Conservation (phyloP, 129 eudicot genomes). For the Pulicaria dysenterica region DNA sequence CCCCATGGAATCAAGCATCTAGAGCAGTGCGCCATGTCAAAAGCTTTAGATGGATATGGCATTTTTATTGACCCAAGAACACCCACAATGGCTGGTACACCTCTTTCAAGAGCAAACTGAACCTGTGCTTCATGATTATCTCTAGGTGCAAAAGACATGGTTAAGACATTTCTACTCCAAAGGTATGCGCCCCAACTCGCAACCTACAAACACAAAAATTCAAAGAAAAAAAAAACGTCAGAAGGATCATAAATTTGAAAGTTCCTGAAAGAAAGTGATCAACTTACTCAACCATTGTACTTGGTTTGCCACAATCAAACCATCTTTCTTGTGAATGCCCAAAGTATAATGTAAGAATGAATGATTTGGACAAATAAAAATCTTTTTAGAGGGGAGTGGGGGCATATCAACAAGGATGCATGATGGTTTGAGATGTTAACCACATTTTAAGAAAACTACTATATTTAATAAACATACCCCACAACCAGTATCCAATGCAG, state of each 20-base stretch:
- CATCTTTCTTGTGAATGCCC: background rate
- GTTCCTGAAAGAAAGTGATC: constrained; percentile 1
- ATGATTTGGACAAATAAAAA: background rate
- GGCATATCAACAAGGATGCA: too few species aligned
- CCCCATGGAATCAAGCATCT: constrained; percentile 98
- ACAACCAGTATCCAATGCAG: constrained; percentile 97
- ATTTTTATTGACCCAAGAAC: constrained; percentile 89
- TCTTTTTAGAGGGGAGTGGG: too few species aligned
- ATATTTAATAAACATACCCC: constrained; percentile 68
- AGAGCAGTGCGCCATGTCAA: constrained; percentile 99
- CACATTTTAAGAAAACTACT: constrained; percentile 12
- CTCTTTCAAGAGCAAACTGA: constrained; percentile 96
- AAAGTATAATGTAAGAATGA: background rate
- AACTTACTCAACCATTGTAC: background rate
- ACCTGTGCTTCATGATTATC: constrained; percentile 98
- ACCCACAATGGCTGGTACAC: constrained; percentile 97
- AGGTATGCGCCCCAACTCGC: constrained; percentile 99
- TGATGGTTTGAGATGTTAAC: background rate
- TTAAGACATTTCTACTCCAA: constrained; percentile 85
- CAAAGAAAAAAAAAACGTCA: background rate
- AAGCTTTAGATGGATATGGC: constrained; percentile 88
- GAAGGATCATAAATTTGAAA: background rate
- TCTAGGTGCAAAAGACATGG: constrained; percentile 97
- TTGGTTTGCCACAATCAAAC: background rate
- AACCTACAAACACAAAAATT: constrained; percentile 55